phyloP scores from a whole-genome alignment of 257 asterid genomes.

The Henckelia pumila region DNA sequence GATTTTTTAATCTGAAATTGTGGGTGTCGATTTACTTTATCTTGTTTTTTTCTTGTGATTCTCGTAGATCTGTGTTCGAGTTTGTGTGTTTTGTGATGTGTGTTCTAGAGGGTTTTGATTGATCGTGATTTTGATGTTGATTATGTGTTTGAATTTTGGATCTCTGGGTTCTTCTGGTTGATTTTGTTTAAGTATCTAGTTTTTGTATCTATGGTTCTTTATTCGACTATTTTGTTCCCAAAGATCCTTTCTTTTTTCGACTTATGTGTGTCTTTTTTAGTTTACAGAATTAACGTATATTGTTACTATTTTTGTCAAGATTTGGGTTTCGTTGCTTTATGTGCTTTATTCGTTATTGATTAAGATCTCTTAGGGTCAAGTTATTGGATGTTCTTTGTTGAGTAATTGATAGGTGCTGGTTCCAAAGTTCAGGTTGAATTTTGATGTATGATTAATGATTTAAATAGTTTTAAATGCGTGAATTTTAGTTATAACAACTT shows the following conservation, averaged over 20 bases:
- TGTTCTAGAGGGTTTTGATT: background rate
- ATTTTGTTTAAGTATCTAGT: background rate
- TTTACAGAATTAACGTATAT: background rate
- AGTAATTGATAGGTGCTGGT: background rate
- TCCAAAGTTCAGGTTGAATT: background rate
- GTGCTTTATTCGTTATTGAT: too few species aligned
- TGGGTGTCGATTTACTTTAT: background rate
- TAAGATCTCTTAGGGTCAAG: background rate
- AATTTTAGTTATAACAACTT: too few species aligned
- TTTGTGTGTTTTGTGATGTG: background rate
- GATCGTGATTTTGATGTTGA: background rate
- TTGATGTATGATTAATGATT: background rate
- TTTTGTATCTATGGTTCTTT: background rate
- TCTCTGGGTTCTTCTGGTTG: background rate
- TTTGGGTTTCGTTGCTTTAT: too few species aligned
- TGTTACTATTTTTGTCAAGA: too few species aligned
- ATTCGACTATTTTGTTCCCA: background rate
- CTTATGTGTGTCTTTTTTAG: background rate
- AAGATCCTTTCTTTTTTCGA: background rate
- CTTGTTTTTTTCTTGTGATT: background rate
- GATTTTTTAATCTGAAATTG: background rate
- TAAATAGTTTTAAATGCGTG: too few species aligned
- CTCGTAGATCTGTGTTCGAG: background rate
- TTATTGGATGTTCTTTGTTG: background rate
- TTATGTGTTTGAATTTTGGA: background rate